Conservation (phyloP, 2,329 filamentous ascomycete species). For the Fusarium robinianum region DNA sequence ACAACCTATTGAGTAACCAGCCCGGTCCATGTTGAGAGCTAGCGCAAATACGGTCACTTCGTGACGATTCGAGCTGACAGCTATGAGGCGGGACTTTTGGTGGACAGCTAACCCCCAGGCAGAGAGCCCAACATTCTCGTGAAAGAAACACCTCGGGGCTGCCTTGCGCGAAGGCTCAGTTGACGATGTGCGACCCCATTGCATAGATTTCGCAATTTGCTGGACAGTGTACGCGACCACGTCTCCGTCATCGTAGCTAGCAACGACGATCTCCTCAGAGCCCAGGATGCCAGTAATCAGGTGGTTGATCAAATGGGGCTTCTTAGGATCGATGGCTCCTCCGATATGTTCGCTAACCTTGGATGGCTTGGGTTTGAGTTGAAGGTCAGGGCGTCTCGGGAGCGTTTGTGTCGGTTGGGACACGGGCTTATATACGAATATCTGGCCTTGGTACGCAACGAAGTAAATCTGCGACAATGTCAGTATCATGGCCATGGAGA, state of each 20-base stretch:
- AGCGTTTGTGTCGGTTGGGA: constrained; percentile 54
- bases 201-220: constrained; percentile 51
- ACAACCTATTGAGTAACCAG: too few relatives aligned
- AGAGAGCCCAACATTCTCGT: constrained; percentile 73
- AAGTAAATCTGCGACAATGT: constrained; percentile 58
- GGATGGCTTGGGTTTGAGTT: constrained; percentile 52
- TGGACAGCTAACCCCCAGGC: constrained; percentile 93
- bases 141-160: constrained; percentile 62
- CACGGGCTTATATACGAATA: constrained; percentile 61
- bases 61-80: constrained; percentile 76
- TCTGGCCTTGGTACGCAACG: constrained; percentile 58
- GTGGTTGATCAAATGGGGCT: constrained; percentile 69
- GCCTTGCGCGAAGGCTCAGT: constrained; percentile 7
- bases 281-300: constrained; percentile 72
- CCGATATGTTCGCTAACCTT: constrained; percentile 48
- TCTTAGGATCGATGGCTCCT: constrained; percentile 57
- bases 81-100: constrained; percentile 78
- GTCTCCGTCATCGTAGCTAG: constrained; percentile 76
- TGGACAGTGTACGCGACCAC: constrained; percentile 71
- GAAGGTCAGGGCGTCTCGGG: constrained; percentile 52
- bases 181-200: constrained; percentile 42
- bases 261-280: constrained; percentile 68
- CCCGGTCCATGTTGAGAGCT: constrained; percentile 40
- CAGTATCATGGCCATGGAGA: constrained; percentile 12
- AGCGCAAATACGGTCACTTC: constrained; percentile 60